phyloP scores from a whole-genome alignment of 2,329 filamentous ascomycete genomes.

The Beauveria scarabaeidicola region DNA sequence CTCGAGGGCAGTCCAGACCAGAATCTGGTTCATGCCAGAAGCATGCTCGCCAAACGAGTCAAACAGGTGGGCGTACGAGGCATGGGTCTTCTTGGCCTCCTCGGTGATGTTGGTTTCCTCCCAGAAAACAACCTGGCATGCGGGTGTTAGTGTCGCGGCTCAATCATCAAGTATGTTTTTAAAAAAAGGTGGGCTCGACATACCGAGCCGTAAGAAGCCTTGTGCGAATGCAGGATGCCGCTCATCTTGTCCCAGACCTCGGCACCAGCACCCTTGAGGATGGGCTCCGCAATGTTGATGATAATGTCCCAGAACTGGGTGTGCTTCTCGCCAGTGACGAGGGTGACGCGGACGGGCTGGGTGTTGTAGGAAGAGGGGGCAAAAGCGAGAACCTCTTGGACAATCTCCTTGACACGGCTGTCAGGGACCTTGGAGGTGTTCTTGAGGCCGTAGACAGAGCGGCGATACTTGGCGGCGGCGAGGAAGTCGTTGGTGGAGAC shows the following conservation, averaged over 20 bases:
- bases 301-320: constrained; percentile 79
- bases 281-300: constrained; percentile 51
- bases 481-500: constrained; percentile 45
- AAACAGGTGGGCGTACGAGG: constrained; percentile 73
- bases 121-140: constrained; percentile 78
- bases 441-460: constrained; percentile 59
- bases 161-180: constrained; percentile 45
- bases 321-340: constrained; percentile 76
- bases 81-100: constrained; percentile 57
- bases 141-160: constrained; percentile 39
- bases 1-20: constrained; percentile 74
- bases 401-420: constrained; percentile 55
- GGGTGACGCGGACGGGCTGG: constrained; percentile 69
- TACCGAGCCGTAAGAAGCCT: constrained; percentile 11
- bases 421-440: constrained; percentile 47
- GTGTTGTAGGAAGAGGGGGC: constrained; percentile 82
- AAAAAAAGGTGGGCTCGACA: neutral
- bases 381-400: constrained; percentile 55
- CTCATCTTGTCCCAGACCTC: constrained; percentile 6
- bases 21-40: constrained; percentile 69
- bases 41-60: constrained; percentile 67
- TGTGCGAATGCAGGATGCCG: constrained; percentile 19
- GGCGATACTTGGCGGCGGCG: constrained; percentile 57
- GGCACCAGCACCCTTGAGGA: constrained; percentile 2
- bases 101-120: constrained; percentile 64